Evolutionary conservation across 1,139 yeast species (phyloP).

Genomic region (Debaryomyces nepalensis): DNA sequence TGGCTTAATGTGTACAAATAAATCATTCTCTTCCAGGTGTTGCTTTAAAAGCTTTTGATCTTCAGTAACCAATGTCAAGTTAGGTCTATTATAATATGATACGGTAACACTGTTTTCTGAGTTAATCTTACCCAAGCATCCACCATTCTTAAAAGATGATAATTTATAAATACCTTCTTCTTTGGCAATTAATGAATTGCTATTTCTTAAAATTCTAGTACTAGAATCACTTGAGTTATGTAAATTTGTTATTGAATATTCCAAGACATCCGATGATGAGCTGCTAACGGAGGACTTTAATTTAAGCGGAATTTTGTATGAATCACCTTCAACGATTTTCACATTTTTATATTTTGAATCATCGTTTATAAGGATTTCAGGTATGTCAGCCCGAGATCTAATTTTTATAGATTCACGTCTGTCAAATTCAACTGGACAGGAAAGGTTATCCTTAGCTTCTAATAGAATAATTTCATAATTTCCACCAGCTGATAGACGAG

Average conservation of each 20-base stretch:
- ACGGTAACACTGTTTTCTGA: conserved; percentile 44
- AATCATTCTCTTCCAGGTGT: conserved; percentile 22
- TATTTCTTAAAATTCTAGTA: conserved; percentile 33
- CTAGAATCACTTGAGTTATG: conserved; percentile 29
- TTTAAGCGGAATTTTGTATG: conserved; percentile 60
- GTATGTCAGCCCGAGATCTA: conserved; percentile 68
- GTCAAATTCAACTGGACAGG: conserved; percentile 66
- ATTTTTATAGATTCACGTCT: conserved; percentile 61
- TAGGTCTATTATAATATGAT: conserved; percentile 62
- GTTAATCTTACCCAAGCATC: conserved; percentile 67
- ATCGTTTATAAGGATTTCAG: conserved; percentile 37
- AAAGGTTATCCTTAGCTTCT: conserved; percentile 70
- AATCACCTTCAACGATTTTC: conserved; percentile 64
- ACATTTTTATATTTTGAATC: conserved; percentile 29
- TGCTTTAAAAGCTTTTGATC: conserved; percentile 22
- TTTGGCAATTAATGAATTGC: conserved; percentile 45
- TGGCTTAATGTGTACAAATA: conserved; percentile 31
- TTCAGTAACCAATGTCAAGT: conserved; percentile 30
- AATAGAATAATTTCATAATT: conserved; percentile 64
- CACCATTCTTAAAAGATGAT: conserved; percentile 61
- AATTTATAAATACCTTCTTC: conserved; percentile 70
- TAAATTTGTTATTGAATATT: conserved; percentile 27
- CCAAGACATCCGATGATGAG: conserved; percentile 30
- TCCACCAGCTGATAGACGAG: conserved; percentile 67
- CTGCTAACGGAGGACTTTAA: conserved; percentile 36